Conservation (phyloP, 2,329 filamentous ascomycete species). For the Aspergillus thermomutatus region DNA sequence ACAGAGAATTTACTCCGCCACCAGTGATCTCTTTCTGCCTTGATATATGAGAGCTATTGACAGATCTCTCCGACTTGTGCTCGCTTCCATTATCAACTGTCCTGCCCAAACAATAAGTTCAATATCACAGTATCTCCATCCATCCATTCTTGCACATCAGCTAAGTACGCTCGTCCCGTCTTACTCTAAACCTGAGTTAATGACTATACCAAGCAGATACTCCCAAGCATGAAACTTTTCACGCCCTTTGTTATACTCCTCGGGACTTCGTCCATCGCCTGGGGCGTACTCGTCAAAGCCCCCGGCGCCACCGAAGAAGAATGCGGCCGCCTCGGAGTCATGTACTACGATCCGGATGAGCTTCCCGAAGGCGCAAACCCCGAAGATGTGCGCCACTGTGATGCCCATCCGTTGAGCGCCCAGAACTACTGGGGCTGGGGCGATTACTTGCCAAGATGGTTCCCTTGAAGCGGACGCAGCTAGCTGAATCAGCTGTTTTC, state of each 20-base stretch:
- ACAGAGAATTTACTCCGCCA: no score
- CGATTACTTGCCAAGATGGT: background rate
- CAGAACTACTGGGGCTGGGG: background rate
- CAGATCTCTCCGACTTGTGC: no score
- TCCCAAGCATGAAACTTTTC: background rate
- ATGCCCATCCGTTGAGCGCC: conserved; percentile 1
- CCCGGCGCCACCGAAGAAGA: background rate
- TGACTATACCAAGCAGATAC: background rate
- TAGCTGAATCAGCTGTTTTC: no score
- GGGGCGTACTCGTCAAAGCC: background rate
- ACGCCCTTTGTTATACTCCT: background rate
- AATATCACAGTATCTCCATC: no score
- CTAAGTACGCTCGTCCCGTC: no score
- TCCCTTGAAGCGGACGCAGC: background rate
- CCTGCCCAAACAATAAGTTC: no score
- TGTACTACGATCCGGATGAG: conserved; percentile 2
- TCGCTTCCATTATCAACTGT: no score
- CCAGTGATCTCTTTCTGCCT: no score
- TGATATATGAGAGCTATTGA: no score
- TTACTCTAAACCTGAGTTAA: no score
- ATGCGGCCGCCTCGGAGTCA: conserved; percentile 1
- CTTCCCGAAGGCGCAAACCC: conserved; percentile 3
- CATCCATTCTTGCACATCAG: no score
- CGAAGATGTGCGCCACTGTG: conserved; percentile 2
- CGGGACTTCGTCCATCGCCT: background rate